Percentiles rank a stretch among this genome's conserved stretches.
Evolutionary conservation across 805 yeast species (phyloP).

Genomic region (Wickerhamomyces hampshirensis): DNA sequence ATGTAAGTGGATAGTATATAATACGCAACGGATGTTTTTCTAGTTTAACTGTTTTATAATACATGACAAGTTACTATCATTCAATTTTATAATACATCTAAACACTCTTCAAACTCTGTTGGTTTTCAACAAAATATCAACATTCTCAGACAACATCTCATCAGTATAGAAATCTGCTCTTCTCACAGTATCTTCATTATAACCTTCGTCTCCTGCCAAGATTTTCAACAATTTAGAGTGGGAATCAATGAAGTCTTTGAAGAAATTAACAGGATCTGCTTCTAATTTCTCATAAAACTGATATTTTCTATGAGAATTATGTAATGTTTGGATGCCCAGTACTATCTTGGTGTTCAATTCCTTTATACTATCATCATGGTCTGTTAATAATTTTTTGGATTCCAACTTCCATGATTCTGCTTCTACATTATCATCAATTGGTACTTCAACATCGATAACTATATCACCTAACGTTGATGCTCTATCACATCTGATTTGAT

Average conservation of each 20-base stretch:
- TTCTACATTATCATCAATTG: conserved; percentile 30
- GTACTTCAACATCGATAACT: conserved; percentile 70
- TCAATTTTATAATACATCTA: too few relatives aligned
- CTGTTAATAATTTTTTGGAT: conserved; percentile 25
- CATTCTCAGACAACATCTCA: conserved; percentile 71
- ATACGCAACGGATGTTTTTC: too few relatives aligned
- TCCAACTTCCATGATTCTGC: conserved; percentile 28
- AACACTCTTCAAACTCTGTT: conserved; percentile 23
- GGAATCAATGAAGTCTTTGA: conserved; percentile 69
- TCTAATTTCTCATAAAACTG: conserved; percentile 73
- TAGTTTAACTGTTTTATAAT: too few relatives aligned
- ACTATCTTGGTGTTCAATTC: conserved; percentile 30
- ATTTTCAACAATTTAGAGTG: conserved; percentile 84
- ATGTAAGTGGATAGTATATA: too few relatives aligned
- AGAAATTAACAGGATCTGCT: conserved; percentile 71
- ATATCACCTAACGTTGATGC: conserved; percentile 78
- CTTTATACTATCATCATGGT: conserved; percentile 26
- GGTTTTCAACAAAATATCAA: conserved; percentile 66
- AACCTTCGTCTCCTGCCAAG: conserved; percentile 84
- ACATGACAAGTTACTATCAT: too few relatives aligned
- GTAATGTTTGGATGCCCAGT: conserved; percentile 44
- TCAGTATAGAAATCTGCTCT: conserved; percentile 74
- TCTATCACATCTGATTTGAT: conserved; percentile 69
- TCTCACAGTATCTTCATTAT: conserved; percentile 84
- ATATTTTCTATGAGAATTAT: conserved; percentile 56